phyloP scores from a whole-genome alignment of 2,329 filamentous ascomycete species.

The Talaromyces amestolkiae region DNA sequence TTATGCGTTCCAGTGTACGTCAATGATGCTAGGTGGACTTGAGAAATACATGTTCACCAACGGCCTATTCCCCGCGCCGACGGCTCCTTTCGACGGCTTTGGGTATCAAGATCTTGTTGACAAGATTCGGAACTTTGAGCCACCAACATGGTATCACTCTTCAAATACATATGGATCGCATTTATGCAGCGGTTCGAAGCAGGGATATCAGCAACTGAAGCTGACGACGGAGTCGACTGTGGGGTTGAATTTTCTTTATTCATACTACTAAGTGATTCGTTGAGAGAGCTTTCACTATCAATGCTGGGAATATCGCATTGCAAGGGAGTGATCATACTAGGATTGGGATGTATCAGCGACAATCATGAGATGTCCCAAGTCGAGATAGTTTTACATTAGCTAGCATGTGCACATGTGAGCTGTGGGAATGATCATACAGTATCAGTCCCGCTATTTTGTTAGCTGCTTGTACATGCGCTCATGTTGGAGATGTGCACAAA shows the following conservation, averaged over 20 bases:
- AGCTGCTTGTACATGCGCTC: no score
- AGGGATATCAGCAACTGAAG: not conserved
- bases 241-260: no score
- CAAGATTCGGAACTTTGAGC: not conserved
- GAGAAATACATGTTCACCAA: not conserved
- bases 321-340: no score
- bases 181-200: not conserved
- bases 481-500: no score
- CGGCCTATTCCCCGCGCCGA: not conserved
- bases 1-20: not conserved
- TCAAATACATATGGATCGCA: not conserved
- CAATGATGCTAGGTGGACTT: slow-evolving; percentile 6
- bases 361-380: no score
- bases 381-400: no score
- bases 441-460: no score
- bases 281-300: no score
- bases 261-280: not conserved
- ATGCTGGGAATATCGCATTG: no score
- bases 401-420: no score
- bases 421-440: no score
- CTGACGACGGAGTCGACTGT: not conserved
- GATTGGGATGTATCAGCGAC: no score
- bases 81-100: not conserved
- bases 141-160: not conserved
- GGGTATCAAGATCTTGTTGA: not conserved